Conservation (phyloP, 2,329 filamentous ascomycete genomes). For the Colletotrichum sp. region DNA sequence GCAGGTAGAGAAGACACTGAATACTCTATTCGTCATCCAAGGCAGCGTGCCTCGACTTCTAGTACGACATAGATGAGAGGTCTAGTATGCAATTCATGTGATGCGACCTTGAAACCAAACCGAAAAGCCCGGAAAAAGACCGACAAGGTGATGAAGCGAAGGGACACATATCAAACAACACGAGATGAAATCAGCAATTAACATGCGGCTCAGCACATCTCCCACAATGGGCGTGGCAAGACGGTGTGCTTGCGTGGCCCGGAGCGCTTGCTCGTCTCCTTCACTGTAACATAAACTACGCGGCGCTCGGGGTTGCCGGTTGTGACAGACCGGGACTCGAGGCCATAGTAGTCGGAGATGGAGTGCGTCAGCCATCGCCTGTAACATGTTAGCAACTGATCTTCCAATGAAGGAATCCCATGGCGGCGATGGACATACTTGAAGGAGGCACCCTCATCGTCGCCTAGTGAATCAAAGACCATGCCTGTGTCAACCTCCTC, state of each 20-base stretch:
- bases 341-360: conserved; percentile 90
- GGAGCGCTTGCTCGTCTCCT: conserved; percentile 43
- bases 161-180: neutral
- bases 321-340: conserved; percentile 82
- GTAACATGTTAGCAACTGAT: conserved; percentile 12
- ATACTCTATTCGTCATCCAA: neutral
- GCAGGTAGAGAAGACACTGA: neutral
- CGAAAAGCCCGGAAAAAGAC: neutral
- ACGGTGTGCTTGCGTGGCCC: conserved; percentile 31
- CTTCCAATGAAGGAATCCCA: no score
- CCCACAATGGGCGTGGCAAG: conserved; percentile 69
- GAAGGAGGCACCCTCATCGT: conserved; percentile 80
- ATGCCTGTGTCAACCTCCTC: conserved; percentile 68
- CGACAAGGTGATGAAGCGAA: accelerated
- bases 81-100: neutral
- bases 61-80: neutral
- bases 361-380: conserved; percentile 93
- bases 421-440: conserved; percentile 61
- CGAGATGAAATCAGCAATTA: neutral
- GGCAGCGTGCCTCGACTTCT: neutral
- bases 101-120: neutral
- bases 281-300: conserved; percentile 83
- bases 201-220: conserved; percentile 52
- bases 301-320: conserved; percentile 73
- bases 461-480: conserved; percentile 80